phyloP scores from a whole-genome alignment of 176 grass and related monocot genomes.

The Aegilops bicornis region DNA sequence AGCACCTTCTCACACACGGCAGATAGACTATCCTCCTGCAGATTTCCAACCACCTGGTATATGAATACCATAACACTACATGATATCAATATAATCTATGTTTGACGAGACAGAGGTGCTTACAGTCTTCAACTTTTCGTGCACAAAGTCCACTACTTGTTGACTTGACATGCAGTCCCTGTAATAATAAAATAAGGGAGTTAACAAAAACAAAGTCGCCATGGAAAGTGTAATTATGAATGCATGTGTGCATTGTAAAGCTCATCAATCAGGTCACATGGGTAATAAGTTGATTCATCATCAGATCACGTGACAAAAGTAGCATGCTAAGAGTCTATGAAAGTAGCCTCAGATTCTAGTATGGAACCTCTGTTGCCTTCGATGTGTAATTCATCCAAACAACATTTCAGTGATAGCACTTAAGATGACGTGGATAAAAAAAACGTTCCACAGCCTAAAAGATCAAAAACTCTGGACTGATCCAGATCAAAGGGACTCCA shows the following conservation, averaged over 20 bases:
- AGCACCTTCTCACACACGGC: conserved; percentile 70
- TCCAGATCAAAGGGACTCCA: neutral
- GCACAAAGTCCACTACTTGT: conserved; percentile 84
- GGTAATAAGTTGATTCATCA: neutral
- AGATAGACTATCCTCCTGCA: conserved; percentile 71
- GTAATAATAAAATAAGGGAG: conserved; percentile 1
- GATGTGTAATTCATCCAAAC: neutral
- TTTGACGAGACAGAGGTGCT: conserved; percentile 8
- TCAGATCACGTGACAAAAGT: neutral
- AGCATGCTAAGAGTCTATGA: neutral
- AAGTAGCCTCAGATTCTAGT: neutral
- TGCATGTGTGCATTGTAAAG: neutral
- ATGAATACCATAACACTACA: neutral
- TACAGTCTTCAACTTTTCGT: conserved; percentile 57
- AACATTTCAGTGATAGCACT: neutral
- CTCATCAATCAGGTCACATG: neutral
- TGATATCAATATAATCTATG: neutral
- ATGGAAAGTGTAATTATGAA: neutral
- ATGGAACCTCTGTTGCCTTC: neutral
- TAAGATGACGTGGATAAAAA: neutral
- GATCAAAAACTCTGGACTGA: neutral
- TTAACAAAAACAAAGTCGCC: neutral
- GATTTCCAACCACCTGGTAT: neutral
- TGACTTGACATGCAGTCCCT: conserved; percentile 99
- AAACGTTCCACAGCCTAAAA: neutral